These are phyloP conservation scores for Pyrenophora graminea DNA, from an alignment of 2,329 filamentous ascomycete species.

Conservation along the genomic window DNA sequence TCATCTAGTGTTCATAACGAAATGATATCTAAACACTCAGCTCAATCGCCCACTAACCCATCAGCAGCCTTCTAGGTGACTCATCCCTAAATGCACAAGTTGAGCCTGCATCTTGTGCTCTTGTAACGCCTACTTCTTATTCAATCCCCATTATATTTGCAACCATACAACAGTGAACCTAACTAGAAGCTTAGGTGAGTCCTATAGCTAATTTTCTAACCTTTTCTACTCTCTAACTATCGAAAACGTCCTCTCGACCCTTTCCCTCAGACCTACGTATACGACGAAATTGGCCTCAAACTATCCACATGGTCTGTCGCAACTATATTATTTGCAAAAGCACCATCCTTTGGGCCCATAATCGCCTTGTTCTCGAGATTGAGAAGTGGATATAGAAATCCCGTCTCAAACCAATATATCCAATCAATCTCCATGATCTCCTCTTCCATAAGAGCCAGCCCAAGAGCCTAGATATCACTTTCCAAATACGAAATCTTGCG, in stretches of 20 bases:
- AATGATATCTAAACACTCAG: too few species aligned
- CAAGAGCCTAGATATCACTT: not conserved
- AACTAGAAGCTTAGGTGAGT: too few species aligned
- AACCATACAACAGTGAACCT: too few species aligned
- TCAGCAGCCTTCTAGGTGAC: too few species aligned
- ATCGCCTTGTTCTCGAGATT: slow-evolving; percentile 23
- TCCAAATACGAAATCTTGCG: slow-evolving; percentile 70
- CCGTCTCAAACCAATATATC: slow-evolving; percentile 66
- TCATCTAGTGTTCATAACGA: too few species aligned
- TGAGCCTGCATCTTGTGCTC: too few species aligned
- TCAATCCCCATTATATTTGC: too few species aligned
- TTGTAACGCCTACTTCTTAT: too few species aligned
- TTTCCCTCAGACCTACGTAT: slow-evolving; percentile 27
- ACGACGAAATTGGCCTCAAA: slow-evolving; percentile 30
- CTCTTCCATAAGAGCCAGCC: not conserved
- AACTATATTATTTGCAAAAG: slow-evolving; percentile 23
- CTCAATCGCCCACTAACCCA: too few species aligned
- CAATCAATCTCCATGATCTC: not conserved
- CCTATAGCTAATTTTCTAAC: too few species aligned
- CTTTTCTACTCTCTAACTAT: too few species aligned
- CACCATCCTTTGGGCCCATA: slow-evolving; percentile 32
- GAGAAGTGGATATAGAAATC: slow-evolving; percentile 60
- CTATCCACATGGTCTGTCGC: slow-evolving; percentile 33
- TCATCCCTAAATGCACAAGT: too few species aligned
- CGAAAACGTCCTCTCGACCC: not conserved